These are phyloP conservation scores for Microascus cirrosus DNA, from an alignment of 2,329 filamentous ascomycete species.

Conservation along the genomic window DNA sequence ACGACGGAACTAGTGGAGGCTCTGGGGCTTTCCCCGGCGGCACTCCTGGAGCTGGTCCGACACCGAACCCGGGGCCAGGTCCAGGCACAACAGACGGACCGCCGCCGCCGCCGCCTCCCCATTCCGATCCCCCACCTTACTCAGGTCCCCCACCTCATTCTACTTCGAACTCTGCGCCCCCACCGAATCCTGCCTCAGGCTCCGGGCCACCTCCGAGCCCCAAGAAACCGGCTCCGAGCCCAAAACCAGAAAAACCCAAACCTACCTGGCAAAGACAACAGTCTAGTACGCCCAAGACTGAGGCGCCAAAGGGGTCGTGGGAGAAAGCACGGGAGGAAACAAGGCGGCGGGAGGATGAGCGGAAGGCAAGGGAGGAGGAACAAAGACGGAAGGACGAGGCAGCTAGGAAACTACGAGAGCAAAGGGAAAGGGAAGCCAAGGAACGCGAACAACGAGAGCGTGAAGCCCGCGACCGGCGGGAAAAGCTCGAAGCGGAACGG, in stretches of 20 bases:
- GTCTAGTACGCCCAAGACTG: constrained; percentile 7
- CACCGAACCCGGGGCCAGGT: constrained; percentile 8
- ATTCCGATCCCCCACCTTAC: constrained; percentile 11
- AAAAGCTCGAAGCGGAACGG: constrained; percentile 8
- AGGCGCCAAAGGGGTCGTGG: constrained; percentile 32
- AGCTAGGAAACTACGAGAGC: constrained; percentile 37
- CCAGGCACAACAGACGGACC: constrained; percentile 1
- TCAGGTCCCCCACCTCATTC: constrained; percentile 19
- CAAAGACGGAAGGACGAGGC: constrained; percentile 47
- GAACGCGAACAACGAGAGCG: constrained; percentile 28
- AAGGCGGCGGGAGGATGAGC: constrained; percentile 50
- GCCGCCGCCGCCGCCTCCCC: constrained; percentile 25
- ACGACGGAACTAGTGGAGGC: constrained; percentile 8
- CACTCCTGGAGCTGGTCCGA: constrained; percentile 20
- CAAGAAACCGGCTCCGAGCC: background rate
- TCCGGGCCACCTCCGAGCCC: background rate
- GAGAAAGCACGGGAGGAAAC: constrained; percentile 61
- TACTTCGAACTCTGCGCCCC: constrained; percentile 17
- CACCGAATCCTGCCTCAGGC: constrained; percentile 11
- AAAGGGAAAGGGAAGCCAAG: constrained; percentile 43
- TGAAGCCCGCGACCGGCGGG: constrained; percentile 7
- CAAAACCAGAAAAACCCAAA: constrained; percentile 18
- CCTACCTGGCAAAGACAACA: constrained; percentile 24
- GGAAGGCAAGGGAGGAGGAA: constrained; percentile 48
- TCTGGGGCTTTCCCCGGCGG: constrained; percentile 20